Base-by-base conservation (phyloP, 1,284 basidiomycete species). In the Puccinia coronata region DNA sequence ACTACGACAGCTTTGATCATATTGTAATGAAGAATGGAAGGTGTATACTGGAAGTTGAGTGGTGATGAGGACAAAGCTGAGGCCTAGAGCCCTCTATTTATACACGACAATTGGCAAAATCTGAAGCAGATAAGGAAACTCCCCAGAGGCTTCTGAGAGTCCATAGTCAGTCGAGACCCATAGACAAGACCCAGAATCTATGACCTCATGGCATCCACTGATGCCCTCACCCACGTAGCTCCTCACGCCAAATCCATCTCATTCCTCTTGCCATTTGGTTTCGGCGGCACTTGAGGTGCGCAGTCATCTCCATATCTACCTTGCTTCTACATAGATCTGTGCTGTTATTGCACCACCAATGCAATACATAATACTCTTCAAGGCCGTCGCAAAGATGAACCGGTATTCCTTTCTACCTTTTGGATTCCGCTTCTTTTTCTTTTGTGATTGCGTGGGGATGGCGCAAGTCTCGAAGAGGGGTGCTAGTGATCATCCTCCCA, bases 1-100 rank as follows among this genome's bases (percentile, higher is more conserved):
- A 71, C 31, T 39, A 71, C 47, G 14, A 49, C 51, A 71, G 51
- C 28, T 36, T 53, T 53, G 16, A 71, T 53, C 69, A 71, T 71
- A 9, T 11, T 67, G 23, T 25, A 47, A 43, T 67, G 6, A 11
- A 28, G 1, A 23, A 20, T 8, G 31, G 18, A 36, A 20, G 4
- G 28, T 0, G 20, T 65, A n/a, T 65, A 23, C 43, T 47, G 6
- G 20, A n/a, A n/a, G n/a, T n/a, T n/a, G n/a, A n/a, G n/a, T 53
- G 51, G 23, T 53, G 51, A 53, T 53, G 0, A 53, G 51, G 51
- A 53, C 18, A 23, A 23, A 9, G 31, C 20, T 67, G 20, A 28
- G 63, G 18, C n/a, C 51, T 39, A 14, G 36, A 36, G 23, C 41
- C 41, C 63, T 67, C 28, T 43, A 67, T 67, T 67, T 67, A 67